phyloP scores from a whole-genome alignment of 2,329 filamentous ascomycete genomes.

The Lomentospora prolificans region DNA sequence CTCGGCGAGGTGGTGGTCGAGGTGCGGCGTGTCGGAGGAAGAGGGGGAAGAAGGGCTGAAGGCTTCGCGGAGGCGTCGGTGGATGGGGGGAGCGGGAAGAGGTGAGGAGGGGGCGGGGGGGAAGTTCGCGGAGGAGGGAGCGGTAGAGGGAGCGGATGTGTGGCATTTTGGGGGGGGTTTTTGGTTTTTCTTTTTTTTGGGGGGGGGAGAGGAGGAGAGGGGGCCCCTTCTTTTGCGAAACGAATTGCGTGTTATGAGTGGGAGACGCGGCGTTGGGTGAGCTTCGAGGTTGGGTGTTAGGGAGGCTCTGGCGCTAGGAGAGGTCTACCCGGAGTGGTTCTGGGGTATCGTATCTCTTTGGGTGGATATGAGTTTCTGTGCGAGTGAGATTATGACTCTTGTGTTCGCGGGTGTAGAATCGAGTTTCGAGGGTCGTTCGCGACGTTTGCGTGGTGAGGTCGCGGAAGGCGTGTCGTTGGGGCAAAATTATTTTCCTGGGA shows the following conservation, averaged over 20 bases:
- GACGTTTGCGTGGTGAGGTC: too few relatives aligned
- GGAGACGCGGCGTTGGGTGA: not conserved
- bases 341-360: not conserved
- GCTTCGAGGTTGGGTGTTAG: not conserved
- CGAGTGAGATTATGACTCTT: not conserved
- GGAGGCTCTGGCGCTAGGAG: too few relatives aligned
- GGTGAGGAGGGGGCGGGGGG: conserved; percentile 51
- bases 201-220: not conserved
- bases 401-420: too few relatives aligned
- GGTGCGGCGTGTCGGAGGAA: conserved; percentile 12
- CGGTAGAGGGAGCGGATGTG: conserved; percentile 75
- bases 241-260: too few relatives aligned
- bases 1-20: conserved; percentile 43
- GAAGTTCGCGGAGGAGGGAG: conserved; percentile 78
- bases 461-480: too few relatives aligned
- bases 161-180: not conserved
- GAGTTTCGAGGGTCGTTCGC: too few relatives aligned
- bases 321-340: not conserved
- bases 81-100: conserved; percentile 55
- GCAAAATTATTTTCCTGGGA: too few relatives aligned
- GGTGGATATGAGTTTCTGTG: not conserved
- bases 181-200: not conserved
- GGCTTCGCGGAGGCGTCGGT: conserved; percentile 55
- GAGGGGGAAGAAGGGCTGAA: conserved; percentile 27
- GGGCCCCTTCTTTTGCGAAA: not conserved